Conservation (phyloP, 257 asterid species). For the Asclepias syriaca region DNA sequence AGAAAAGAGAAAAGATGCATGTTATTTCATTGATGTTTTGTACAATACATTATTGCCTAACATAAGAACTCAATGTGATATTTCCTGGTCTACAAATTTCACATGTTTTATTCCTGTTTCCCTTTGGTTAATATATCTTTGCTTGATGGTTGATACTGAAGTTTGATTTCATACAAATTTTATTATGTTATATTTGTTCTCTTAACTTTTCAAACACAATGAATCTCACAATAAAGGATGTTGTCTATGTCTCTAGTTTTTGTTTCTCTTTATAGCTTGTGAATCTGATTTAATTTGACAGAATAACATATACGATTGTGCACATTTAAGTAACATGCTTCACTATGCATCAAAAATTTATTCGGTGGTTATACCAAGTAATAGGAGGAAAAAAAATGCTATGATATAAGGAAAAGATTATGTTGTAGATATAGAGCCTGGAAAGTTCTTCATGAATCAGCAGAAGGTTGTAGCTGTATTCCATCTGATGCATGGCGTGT, state of each 20-base stretch:
- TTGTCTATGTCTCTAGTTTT: neutral
- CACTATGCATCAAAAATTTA: neutral
- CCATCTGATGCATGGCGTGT: neutral
- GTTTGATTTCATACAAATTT: neutral
- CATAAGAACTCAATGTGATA: neutral
- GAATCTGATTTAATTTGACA: neutral
- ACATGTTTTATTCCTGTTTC: neutral
- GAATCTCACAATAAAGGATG: neutral
- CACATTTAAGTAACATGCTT: neutral
- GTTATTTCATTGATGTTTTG: neutral
- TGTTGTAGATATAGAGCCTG: neutral
- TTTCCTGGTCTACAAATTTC: neutral
- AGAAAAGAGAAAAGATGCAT: neutral
- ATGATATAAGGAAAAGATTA: neutral
- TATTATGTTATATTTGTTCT: neutral
- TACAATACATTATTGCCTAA: neutral
- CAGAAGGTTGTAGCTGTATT: neutral
- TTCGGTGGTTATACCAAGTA: neutral
- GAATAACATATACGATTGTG: neutral
- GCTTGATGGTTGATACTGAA: neutral
- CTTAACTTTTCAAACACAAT: neutral
- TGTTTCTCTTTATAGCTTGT: neutral
- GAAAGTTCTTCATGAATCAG: neutral
- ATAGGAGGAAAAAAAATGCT: neutral
- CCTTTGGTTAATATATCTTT: neutral